A percentile compares a stretch with the other conserved stretches of the same genome.
These are phyloP conservation scores for Mycosphaerella sp. DNA, from an alignment of 2,329 filamentous ascomycete species.

Conservation along the genomic window DNA sequence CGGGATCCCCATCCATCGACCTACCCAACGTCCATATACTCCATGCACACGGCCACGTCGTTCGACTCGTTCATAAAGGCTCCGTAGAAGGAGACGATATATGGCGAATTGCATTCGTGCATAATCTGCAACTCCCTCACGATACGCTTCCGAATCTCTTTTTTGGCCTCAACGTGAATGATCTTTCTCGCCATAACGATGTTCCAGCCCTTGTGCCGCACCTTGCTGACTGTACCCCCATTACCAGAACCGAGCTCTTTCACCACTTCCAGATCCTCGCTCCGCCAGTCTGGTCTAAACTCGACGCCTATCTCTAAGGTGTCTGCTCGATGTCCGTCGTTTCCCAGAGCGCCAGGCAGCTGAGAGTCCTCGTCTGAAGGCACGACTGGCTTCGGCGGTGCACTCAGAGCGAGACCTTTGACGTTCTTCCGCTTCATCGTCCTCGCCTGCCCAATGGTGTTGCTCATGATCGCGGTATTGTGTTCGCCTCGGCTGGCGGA, in stretches of 20 bases:
- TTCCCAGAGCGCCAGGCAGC: slow-evolving; percentile 53
- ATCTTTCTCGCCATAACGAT: slow-evolving; percentile 99
- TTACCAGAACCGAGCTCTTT: slow-evolving; percentile 95
- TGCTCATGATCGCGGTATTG: slow-evolving; percentile 41
- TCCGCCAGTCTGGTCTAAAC: slow-evolving; percentile 86
- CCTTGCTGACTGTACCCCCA: slow-evolving; percentile 96
- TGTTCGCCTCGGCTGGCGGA: slow-evolving; percentile 17
- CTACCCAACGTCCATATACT: slow-evolving; percentile 99
- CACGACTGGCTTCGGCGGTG: slow-evolving; percentile 63
- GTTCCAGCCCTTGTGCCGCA: slow-evolving; percentile 88
- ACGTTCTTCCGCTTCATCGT: slow-evolving; percentile 99
- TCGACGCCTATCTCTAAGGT: slow-evolving; percentile 94
- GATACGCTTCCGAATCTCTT: slow-evolving; percentile 93
- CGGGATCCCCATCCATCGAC: slow-evolving; percentile 34
- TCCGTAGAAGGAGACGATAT: slow-evolving; percentile 97
- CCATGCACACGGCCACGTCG: slow-evolving; percentile 99
- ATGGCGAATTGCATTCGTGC: slow-evolving; percentile 93
- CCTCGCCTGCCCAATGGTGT: slow-evolving; percentile 54
- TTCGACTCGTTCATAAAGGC: slow-evolving; percentile 95
- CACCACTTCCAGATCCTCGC: slow-evolving; percentile 84
- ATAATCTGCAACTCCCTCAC: slow-evolving; percentile 97
- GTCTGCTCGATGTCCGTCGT: slow-evolving; percentile 54
- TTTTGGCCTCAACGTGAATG: slow-evolving; percentile 97
- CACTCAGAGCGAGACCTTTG: slow-evolving; percentile 85
- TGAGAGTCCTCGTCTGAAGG: slow-evolving; percentile 67